Base-by-base conservation (phyloP, 2,329 filamentous ascomycete genomes). In the Pseudogymnoascus sp. region DNA sequence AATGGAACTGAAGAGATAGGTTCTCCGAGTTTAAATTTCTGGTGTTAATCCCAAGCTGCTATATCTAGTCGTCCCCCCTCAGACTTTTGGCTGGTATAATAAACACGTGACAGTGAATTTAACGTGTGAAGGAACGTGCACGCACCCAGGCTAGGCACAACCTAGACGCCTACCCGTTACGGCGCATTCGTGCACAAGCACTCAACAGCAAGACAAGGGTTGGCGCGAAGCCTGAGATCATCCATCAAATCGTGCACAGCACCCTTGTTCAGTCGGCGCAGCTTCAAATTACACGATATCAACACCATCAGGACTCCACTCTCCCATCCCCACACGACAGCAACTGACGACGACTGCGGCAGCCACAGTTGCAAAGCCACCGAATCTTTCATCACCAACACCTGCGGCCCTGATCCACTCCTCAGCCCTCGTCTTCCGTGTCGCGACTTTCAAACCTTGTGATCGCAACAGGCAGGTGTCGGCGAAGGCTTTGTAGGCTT, bases 211-310 rank as follows among this genome's bases (percentile, higher is more conserved):
- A 55, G 49, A 55, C 49, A 55, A 55, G 49, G 49, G 49, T 55
- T 33, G 30, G 25, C 28, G 9, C 49, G 49, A n/a, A 55, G 28
- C 49, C 49, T 33, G 25, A 55, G 49, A 55, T 55, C 49, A 55
- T 19, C 49, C 49, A 55, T 55, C 49, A 55, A 55, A 55, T 55
- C 49, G 49, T 55, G 28, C 16, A 52, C 45, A 42, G 9, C 19
- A 55, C 28, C 49, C 49, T 55, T 55, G 49, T 55, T 55, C 49
- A 19, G 49, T 55, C 49, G 49, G 49, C 49, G 49, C 49, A 55
- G 49, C 49, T 35, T 55, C 49, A 33, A 22, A 33, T 55, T 55
- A 14, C 45, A 55, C 49, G 28, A 35, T 55, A 55, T 55, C 49
- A 55, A 55, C 49, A 55, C 28, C 28, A 22, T 19, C 16, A 22